Evolutionary conservation across 768 basidiomycete genomes (phyloP).

Genomic region (Leucosporidium yakuticum): DNA sequence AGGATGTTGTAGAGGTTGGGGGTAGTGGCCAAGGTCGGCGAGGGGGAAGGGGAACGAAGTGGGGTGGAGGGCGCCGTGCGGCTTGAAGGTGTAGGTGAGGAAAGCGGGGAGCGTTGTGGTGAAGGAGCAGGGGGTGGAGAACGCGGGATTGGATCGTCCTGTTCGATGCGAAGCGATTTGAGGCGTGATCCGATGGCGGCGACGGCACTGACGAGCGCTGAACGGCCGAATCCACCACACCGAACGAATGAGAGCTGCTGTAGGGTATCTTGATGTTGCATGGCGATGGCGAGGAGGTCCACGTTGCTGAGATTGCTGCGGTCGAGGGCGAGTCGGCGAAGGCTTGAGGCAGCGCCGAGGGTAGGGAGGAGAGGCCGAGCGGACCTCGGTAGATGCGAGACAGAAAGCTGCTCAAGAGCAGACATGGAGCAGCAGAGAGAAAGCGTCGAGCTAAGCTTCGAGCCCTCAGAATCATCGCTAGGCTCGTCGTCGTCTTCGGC

Average conservation of each 20-base stretch:
- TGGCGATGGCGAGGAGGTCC: background rate
- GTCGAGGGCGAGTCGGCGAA: background rate
- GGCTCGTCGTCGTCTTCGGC: too few species aligned
- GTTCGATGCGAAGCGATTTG: too few species aligned
- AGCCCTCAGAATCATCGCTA: too few species aligned
- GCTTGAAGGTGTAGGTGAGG: too few species aligned
- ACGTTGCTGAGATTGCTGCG: background rate
- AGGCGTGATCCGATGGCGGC: too few species aligned
- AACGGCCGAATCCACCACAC: background rate
- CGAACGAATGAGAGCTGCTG: background rate
- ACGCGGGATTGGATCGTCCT: too few species aligned
- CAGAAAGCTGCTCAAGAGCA: background rate
- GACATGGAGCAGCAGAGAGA: background rate
- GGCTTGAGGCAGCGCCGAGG: background rate
- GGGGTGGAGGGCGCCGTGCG: background rate
- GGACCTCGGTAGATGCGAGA: background rate
- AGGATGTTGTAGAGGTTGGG: too few species aligned
- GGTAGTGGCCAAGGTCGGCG: background rate
- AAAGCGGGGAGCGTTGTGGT: too few species aligned
- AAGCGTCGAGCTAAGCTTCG: background rate
- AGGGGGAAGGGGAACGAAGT: background rate
- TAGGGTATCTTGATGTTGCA: background rate
- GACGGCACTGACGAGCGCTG: background rate
- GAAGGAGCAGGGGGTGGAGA: too few species aligned
- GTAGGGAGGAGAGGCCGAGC: background rate